Conservation (phyloP, 2,329 filamentous ascomycete species). For the Curvularia eragrostidis region DNA sequence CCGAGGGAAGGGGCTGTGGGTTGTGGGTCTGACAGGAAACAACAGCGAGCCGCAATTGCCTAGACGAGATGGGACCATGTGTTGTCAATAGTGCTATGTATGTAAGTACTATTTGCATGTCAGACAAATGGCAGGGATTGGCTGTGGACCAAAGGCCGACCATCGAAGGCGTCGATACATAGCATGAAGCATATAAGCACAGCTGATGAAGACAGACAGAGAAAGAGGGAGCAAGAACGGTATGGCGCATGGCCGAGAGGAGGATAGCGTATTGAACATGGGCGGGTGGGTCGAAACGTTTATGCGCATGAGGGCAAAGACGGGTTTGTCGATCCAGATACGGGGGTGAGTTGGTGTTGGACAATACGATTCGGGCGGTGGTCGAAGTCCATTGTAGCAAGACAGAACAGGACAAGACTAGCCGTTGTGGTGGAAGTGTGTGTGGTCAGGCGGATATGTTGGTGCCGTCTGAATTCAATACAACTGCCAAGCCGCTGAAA, state of each 20-base stretch:
- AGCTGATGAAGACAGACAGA: no score
- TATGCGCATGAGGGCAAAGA: slow-evolving; percentile 3
- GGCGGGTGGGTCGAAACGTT: slow-evolving; percentile 18
- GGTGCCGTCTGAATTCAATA: no score
- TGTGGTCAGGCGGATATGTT: no score
- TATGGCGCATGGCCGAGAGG: slow-evolving; percentile 1
- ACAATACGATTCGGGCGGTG: neutral
- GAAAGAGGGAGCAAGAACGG: no score
- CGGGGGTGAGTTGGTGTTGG: neutral
- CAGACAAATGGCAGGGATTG: neutral
- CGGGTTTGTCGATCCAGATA: neutral
- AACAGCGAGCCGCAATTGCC: neutral
- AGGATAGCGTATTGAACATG: slow-evolving; percentile 5
- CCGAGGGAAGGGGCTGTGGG: neutral
- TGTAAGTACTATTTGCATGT: neutral
- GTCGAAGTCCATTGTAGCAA: neutral
- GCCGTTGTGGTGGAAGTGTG: neutral
- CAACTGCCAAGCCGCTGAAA: no score
- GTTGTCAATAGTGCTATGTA: neutral
- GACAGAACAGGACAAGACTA: no score
- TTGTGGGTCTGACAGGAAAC: slow-evolving; percentile 15
- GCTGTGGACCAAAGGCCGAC: neutral
- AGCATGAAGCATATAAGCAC: no score
- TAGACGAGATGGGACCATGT: neutral
- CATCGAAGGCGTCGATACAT: slow-evolving; percentile 1